Evolutionary conservation across 495 filamentous ascomycete species (phyloP).

Genomic region (Cladorrhinum samala): DNA sequence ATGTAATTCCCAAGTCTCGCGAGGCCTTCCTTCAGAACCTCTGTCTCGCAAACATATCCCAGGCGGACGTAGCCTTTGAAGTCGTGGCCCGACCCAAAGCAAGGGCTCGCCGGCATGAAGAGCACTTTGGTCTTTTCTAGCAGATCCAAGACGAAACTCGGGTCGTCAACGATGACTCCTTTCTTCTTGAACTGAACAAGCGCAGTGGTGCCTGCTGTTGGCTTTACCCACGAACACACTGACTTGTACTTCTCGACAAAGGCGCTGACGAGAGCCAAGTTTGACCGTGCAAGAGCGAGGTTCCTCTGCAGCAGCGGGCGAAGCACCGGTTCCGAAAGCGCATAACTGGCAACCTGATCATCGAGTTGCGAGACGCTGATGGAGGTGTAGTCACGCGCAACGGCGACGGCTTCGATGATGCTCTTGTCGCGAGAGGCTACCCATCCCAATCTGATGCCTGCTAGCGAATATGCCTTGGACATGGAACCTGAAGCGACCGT

Average conservation of each 20-base stretch:
- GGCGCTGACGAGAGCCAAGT: slow-evolving; percentile 59
- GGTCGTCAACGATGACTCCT: slow-evolving; percentile 65
- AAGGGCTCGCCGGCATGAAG: slow-evolving; percentile 67
- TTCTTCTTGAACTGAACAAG: slow-evolving; percentile 63
- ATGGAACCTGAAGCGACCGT: slow-evolving; percentile 72
- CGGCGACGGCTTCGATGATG: slow-evolving; percentile 60
- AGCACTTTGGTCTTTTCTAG: slow-evolving; percentile 69
- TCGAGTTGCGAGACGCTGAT: slow-evolving; percentile 81
- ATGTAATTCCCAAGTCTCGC: slow-evolving; percentile 58
- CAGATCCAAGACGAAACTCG: slow-evolving; percentile 63
- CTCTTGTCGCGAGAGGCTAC: slow-evolving; percentile 58
- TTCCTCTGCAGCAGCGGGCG: slow-evolving; percentile 64
- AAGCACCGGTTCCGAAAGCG: slow-evolving; percentile 58
- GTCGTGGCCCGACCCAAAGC: slow-evolving; percentile 65
- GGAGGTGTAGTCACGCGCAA: slow-evolving; percentile 73
- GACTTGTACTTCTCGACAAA: slow-evolving; percentile 61
- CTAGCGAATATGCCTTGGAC: slow-evolving; percentile 81
- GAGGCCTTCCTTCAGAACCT: slow-evolving; percentile 62
- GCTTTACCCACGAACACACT: slow-evolving; percentile 65
- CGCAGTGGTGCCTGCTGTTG: slow-evolving; percentile 76
- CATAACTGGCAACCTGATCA: slow-evolving; percentile 71
- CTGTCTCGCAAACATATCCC: slow-evolving; percentile 70
- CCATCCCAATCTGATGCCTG: slow-evolving; percentile 81
- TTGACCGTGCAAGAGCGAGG: slow-evolving; percentile 61
- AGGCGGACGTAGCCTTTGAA: slow-evolving; percentile 76